These are phyloP conservation scores for Pseudogymnoascus sp. DNA, from an alignment of 2,329 filamentous ascomycete species.

Conservation along the genomic window DNA sequence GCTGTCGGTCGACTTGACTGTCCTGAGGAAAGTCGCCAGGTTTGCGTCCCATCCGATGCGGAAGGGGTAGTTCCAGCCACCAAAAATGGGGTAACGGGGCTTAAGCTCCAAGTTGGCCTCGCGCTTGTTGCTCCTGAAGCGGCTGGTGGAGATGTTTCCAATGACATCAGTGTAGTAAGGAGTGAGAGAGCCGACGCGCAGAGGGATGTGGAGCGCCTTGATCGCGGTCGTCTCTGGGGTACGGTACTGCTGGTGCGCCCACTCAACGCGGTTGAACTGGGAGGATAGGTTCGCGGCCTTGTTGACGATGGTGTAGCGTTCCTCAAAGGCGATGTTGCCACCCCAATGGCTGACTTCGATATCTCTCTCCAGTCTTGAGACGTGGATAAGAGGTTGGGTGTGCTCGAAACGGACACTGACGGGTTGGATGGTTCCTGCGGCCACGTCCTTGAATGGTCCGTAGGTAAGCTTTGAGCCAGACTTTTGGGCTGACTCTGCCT, in stretches of 20 bases:
- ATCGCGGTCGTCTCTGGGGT: conserved; percentile 70
- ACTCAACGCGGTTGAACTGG: conserved; percentile 70
- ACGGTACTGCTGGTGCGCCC: conserved; percentile 65
- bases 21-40: conserved; percentile 66
- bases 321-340: conserved; percentile 90
- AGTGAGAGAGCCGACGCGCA: conserved; percentile 71
- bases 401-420: conserved; percentile 87
- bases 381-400: conserved; percentile 80
- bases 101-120: conserved; percentile 83
- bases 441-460: conserved; percentile 75
- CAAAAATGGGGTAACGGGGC: conserved; percentile 92
- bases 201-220: conserved; percentile 71
- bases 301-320: conserved; percentile 83
- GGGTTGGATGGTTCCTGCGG: conserved; percentile 66
- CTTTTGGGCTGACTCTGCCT: conserved; percentile 58
- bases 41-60: conserved; percentile 93
- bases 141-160: conserved; percentile 91
- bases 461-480: conserved; percentile 83
- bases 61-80: conserved; percentile 97
- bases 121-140: conserved; percentile 68
- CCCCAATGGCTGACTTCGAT: conserved; percentile 97
- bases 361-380: conserved; percentile 74
- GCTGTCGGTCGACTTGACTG: conserved; percentile 50
- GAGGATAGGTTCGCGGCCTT: conserved; percentile 69
- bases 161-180: conserved; percentile 95